Base-by-base conservation (phyloP, 768 basidiomycete species). In the Phlebiopsis flavidoalba region DNA sequence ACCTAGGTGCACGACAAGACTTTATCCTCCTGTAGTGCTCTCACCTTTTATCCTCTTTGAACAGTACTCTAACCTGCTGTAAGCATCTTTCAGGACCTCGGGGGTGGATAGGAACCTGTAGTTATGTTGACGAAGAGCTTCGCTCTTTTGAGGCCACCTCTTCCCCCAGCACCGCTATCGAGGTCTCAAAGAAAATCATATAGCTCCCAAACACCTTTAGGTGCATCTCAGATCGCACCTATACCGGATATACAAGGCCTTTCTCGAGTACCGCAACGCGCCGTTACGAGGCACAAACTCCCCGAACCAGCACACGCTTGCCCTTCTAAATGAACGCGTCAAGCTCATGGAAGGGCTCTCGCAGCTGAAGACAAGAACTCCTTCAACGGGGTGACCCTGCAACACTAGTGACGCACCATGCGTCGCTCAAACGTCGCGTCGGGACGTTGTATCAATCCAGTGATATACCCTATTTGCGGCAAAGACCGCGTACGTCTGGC, bases 261-360 rank as follows among this genome's bases (percentile, higher is more conserved):
- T 1, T 11, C 40, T 14, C 26, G 49, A 12, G 21, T 35, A 46
- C 52, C 58, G 40, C 40, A 61, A 12, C 63, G 68, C 19, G 57
- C 71, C 43, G 43, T 71, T 15, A 77, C 74, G 7, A 64, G 72
- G 36, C 74, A 76, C 59, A 71, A n/a, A 65, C 35, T 77, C 76
- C 1, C 75, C 79, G 6, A 73, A 74, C 43, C 71, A 79, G 17
- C 75, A 79, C 40, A 85, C 83, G 1, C 70, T 80, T 17, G 74
- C 79, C 12, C 75, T 89, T 7, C 61, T 87, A 17, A 79, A 81
- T 15, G 83, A 88, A 64, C 81, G 86, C 0, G 84, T 85, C 0
- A 72, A 77, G 43, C 67, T 88, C 22, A 69, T 86, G 48, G 78
- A 77, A 5, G 82, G 85, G 67, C 68, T 88, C 11, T 83, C 85